Percentiles rank a stretch among this genome's conserved stretches.
Conservation (phyloP, 257 asterid species). For the Osmanthus fragrans region DNA sequence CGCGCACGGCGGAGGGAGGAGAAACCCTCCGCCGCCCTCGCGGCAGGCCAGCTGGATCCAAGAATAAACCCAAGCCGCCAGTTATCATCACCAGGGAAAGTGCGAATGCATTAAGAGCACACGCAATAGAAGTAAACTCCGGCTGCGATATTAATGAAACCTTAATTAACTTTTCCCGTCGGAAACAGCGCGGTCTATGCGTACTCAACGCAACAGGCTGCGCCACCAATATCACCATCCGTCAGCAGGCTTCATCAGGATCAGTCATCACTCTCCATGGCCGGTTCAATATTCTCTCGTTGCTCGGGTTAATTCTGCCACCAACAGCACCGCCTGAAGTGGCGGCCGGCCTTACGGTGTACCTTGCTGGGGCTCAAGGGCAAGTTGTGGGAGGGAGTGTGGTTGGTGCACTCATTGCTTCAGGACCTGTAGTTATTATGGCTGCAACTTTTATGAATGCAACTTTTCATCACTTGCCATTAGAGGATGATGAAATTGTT, state of each 20-base stretch:
- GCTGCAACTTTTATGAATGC: slow-evolving; percentile 87
- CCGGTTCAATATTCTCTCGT: slow-evolving; percentile 67
- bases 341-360: slow-evolving; percentile 64
- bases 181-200: slow-evolving; percentile 69
- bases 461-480: slow-evolving; percentile 69
- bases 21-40: slow-evolving; percentile 62
- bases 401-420: slow-evolving; percentile 76
- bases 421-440: slow-evolving; percentile 94
- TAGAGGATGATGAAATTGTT: slow-evolving; percentile 49
- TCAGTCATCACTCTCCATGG: slow-evolving; percentile 82
- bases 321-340: slow-evolving; percentile 89
- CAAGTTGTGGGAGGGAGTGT: slow-evolving; percentile 88
- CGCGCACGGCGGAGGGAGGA: slow-evolving; percentile 25
- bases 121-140: slow-evolving; percentile 76
- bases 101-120: slow-evolving; percentile 74
- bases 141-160: slow-evolving; percentile 69
- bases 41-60: slow-evolving; percentile 89
- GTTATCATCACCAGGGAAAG: slow-evolving; percentile 87
- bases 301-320: slow-evolving; percentile 77
- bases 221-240: slow-evolving; percentile 71
- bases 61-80: slow-evolving; percentile 95
- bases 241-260: slow-evolving; percentile 71
- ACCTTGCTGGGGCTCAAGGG: slow-evolving; percentile 82
- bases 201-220: slow-evolving; percentile 82
- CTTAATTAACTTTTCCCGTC: slow-evolving; percentile 55